Base-by-base conservation (phyloP, 805 yeast genomes). In the Kodamaea hsintzibuensis region DNA sequence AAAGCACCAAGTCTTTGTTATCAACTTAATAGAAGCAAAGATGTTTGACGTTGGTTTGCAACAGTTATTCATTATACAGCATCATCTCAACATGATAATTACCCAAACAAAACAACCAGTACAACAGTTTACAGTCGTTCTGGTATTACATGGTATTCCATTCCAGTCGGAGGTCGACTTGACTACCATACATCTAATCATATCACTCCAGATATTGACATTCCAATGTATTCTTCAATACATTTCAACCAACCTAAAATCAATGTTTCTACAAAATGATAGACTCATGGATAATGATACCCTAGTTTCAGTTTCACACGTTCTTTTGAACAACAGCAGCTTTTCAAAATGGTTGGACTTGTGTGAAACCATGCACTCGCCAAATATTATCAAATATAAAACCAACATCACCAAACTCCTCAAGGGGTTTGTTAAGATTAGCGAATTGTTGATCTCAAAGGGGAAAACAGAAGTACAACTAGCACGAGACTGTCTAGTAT, bases 1-100 rank as follows among this genome's bases (percentile, higher is more conserved):
- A 45, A 62, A 60, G 30, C 73, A 71, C 51, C 73, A 71, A 45
- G 52, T 61, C 1, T 67, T 64, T 50, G 56, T 69, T 6, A 61
- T 71, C 13, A 60, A 61, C 44, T 51, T 68, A 42, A 57, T 68
- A 12, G 65, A 62, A 14, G 25, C 54, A n/a, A 62, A 60, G 37
- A 39, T 49, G 7, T 42, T 54, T 13, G 55, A 50, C 10, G 35
- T 46, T 13, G 62, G 63, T 2, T 40, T 65, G 14, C 40, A 47
- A 10, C 58, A 58, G 33, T 42, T 58, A 3, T 35, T 16, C 13
- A 6, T 22, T 16, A 25, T 40, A 6, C 44, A 40, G n/a, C 40
- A 47, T 7, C 58, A 58, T 14, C 42, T 58, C 5, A 37, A 14
- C 12, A 3, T 4, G 17, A 35, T 19, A 8, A 37, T 18, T 6